Evolutionary conservation across 2,329 filamentous ascomycete genomes (phyloP).

Genomic region (Ascocoryne sarcoides): DNA sequence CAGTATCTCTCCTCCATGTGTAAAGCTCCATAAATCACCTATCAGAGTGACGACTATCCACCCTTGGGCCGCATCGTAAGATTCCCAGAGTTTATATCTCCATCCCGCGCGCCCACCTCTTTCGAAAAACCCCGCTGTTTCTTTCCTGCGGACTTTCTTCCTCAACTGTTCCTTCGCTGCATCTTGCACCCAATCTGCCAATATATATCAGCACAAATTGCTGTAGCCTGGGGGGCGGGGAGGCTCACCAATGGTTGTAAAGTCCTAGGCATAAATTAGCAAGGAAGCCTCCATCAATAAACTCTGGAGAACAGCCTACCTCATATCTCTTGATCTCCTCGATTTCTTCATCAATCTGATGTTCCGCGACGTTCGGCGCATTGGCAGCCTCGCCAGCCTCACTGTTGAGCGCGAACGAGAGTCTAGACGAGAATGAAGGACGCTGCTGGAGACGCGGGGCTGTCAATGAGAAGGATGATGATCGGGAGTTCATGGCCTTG

Average conservation of each 20-base stretch:
- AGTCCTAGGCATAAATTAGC: slow-evolving; percentile 49
- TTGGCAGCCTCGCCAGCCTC: slow-evolving; percentile 52
- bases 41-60: slow-evolving; percentile 97
- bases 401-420: slow-evolving; percentile 57
- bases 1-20: slow-evolving; percentile 5
- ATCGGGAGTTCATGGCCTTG: slow-evolving; percentile 29
- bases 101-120: slow-evolving; percentile 60
- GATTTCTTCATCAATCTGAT: slow-evolving; percentile 85
- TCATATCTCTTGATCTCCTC: slow-evolving; percentile 97
- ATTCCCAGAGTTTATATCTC: slow-evolving; percentile 72
- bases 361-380: slow-evolving; percentile 46
- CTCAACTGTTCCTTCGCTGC: slow-evolving; percentile 82
- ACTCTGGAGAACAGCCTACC: slow-evolving; percentile 32
- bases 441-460: slow-evolving; percentile 20
- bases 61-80: slow-evolving; percentile 91
- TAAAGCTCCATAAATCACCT: slow-evolving; percentile 30
- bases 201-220: slow-evolving; percentile 28
- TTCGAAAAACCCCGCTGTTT: slow-evolving; percentile 62
- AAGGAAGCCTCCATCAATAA: not conserved
- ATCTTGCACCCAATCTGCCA: slow-evolving; percentile 92
- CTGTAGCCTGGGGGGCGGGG: slow-evolving; percentile 1
- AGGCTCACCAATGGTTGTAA: slow-evolving; percentile 89
- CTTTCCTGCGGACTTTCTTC: slow-evolving; percentile 65
- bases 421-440: slow-evolving; percentile 33
- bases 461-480: slow-evolving; percentile 25